phyloP scores from a whole-genome alignment of 352 stramenopile species.

The Phytophthora kernoviae region DNA sequence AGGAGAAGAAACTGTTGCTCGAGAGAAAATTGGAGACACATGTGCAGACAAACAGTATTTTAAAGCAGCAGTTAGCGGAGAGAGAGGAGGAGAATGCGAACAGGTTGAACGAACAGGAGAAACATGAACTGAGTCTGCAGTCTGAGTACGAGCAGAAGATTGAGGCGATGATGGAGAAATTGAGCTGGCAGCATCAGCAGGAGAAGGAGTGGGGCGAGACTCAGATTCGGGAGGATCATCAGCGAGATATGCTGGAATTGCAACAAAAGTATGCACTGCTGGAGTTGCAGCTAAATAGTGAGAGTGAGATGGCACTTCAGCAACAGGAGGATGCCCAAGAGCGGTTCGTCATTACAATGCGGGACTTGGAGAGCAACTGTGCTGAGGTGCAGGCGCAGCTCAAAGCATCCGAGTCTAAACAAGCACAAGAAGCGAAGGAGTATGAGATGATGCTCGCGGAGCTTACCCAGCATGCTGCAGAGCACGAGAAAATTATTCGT shows the following conservation, averaged over 20 bases:
- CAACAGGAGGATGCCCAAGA: conserved; percentile 8
- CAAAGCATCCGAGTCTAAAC: conserved; percentile 6
- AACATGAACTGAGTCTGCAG: conserved; percentile 4
- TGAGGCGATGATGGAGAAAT: conserved; percentile 4
- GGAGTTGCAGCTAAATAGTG: conserved; percentile 18
- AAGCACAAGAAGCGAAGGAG: conserved; percentile 7
- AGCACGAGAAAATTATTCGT: conserved; percentile 16
- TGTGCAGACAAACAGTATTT: conserved; percentile 31
- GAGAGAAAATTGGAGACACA: conserved; percentile 19
- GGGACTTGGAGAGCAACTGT: conserved; percentile 14
- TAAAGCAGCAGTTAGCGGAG: conserved; percentile 34
- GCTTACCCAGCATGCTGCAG: conserved; percentile 1
- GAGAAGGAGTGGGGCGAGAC: conserved; percentile 7
- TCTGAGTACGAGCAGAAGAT: conserved; percentile 13
- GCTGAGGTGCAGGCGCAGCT: conserved; percentile 6
- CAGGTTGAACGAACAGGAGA: conserved; percentile 7
- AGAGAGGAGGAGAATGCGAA: conserved; percentile 20
- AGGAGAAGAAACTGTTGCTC: conserved; percentile 14
- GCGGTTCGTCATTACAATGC: conserved; percentile 3
- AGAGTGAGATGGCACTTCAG: conserved; percentile 14
- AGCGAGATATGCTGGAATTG: conserved; percentile 10
- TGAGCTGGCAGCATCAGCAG: conserved; percentile 2
- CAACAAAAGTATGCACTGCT: conserved; percentile 14
- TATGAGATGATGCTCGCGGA: conserved; percentile 3
- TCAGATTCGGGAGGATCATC: conserved; percentile 2